phyloP scores from a whole-genome alignment of 1,139 yeast genomes.

The Hyphopichia fennica region DNA sequence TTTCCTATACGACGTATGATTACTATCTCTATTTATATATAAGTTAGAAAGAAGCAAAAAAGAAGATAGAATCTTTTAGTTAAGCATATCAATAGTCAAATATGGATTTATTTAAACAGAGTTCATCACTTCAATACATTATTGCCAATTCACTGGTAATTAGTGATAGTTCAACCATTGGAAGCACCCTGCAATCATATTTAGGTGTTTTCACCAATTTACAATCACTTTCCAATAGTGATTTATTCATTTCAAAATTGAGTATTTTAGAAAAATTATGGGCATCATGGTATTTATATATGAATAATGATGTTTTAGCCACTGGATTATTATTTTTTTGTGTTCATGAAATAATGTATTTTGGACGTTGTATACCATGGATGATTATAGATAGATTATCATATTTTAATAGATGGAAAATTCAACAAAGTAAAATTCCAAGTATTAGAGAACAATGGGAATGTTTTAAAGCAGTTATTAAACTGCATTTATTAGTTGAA shows the following conservation, averaged over 20 bases:
- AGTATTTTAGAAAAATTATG: constrained; percentile 59
- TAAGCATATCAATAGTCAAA: too few relatives aligned
- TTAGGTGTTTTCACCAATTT: constrained; percentile 3
- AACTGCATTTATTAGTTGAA: constrained; percentile 86
- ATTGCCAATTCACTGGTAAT: background rate
- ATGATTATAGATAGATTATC: constrained; percentile 73
- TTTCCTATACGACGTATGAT: too few relatives aligned
- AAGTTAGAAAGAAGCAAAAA: too few relatives aligned
- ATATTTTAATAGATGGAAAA: constrained; percentile 72
- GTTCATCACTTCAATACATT: constrained; percentile 1
- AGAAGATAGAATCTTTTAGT: too few relatives aligned
- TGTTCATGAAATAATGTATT: constrained; percentile 78
- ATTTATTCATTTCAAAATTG: constrained; percentile 9
- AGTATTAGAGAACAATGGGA: constrained; percentile 84
- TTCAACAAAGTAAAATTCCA: constrained; percentile 80
- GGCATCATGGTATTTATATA: constrained; percentile 76
- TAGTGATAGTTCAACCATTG: background rate
- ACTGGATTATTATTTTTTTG: constrained; percentile 77
- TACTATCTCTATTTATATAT: too few relatives aligned
- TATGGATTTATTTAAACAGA: constrained; percentile 3
- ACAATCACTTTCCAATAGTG: constrained; percentile 7
- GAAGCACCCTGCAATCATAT: background rate
- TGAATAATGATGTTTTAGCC: constrained; percentile 76
- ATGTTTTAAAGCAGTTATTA: constrained; percentile 79
- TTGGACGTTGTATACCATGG: constrained; percentile 87